Evolutionary conservation across 192 early-diverging fungal genomes (phyloP).

Genomic region (Linnemannia elongata): DNA sequence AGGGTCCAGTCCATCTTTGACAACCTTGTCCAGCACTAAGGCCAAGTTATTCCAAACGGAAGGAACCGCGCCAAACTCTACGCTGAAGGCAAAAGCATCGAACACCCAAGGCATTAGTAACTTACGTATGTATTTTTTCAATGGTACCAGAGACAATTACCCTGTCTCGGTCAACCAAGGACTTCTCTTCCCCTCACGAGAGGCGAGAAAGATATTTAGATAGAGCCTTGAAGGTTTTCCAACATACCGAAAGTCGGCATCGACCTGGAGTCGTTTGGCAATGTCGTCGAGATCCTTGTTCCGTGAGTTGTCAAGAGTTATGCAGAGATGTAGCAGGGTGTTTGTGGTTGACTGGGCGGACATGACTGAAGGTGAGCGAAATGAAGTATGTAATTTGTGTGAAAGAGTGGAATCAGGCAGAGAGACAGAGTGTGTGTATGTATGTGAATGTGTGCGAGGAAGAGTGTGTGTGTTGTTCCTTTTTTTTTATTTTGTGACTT

Average conservation of each 20-base stretch:
- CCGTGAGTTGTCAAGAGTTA: background rate
- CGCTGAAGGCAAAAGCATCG: background rate
- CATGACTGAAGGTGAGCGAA: background rate
- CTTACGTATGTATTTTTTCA: background rate
- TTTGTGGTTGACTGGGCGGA: background rate
- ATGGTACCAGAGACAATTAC: background rate
- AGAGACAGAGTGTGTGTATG: too few species aligned
- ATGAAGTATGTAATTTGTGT: too few species aligned
- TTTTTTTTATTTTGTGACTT: too few species aligned
- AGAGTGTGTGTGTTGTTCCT: too few species aligned
- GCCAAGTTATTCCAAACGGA: slow-evolving; percentile 20
- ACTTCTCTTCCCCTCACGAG: background rate
- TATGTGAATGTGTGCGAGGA: too few species aligned
- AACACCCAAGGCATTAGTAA: background rate
- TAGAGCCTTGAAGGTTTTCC: background rate
- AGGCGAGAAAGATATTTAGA: background rate
- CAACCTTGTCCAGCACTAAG: slow-evolving; percentile 2
- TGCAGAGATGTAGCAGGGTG: background rate
- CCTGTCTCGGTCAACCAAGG: background rate
- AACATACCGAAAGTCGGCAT: slow-evolving; percentile 34
- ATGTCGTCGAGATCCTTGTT: slow-evolving; percentile 25
- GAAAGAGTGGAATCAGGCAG: too few species aligned
- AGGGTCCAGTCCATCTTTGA: slow-evolving; percentile 29
- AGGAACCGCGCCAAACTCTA: slow-evolving; percentile 1
- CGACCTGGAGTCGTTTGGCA: slow-evolving; percentile 36